Base-by-base conservation (phyloP, 305 asterid genomes). In the Solanum chacoense region DNA sequence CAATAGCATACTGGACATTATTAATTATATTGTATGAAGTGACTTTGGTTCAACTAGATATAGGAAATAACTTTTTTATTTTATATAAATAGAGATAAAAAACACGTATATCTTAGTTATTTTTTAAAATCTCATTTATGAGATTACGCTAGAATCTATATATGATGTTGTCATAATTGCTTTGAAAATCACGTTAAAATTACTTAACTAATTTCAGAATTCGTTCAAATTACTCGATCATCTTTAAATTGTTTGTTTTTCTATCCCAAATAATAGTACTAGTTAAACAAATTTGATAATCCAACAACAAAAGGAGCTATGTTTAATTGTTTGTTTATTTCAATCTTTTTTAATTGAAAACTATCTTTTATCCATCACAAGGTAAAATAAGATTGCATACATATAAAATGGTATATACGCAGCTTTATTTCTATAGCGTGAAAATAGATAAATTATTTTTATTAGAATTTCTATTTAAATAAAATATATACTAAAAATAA, bases 361-460 rank as follows among this genome's bases (percentile, higher is more conserved):
- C 1, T 2, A 22, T n/a, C 1, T 9, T 65, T 65, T 2, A 4
- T 0, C 1, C 13, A 3, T 59, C 11, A 20, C 5, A 10, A n/a
- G 2, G 0, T 65, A 65, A n/a, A 10, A 65, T 65, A n/a, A 65
- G 13, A 10, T 8, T 65, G 6, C 24, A 18, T 22, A 9, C 13
- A 63, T 63, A 63, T n/a, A 65, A 65, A 55, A 2, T 4, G 3
- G n/a, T 65, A 22, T 9, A 5, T 22, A 9, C 11, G 0, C 0
- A 2, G 0, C 1, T 63, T 63, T n/a, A 63, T 8, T n/a, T 5
- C 28, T 63, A 63, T 0, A 1, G 0, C 1, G 1, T 22, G 3
- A 63, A 63, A 4, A 63, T 22, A 63, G 11, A 63, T 16, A 50
- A 22, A 22, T 63, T 63, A 63, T 1, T n/a, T 63, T 22, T 2